Conservation (phyloP, 208 protist species). For the Leishmania major region DNA sequence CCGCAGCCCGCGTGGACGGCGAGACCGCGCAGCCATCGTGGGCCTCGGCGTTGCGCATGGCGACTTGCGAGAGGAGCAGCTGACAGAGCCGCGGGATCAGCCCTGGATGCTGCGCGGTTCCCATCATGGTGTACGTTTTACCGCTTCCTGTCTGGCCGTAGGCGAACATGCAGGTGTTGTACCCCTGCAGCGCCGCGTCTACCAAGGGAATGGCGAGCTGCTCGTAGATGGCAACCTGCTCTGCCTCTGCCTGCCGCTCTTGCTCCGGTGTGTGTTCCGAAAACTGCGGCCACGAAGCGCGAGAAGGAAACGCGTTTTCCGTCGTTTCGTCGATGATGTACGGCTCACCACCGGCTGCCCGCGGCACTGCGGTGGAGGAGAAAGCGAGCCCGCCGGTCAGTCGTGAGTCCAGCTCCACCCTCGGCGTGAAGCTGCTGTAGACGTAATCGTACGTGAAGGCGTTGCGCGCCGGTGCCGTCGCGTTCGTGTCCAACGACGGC, state of each 20-base stretch:
- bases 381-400: neutral
- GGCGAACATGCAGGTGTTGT: constrained; percentile 89
- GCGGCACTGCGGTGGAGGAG: neutral
- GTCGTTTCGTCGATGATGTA: constrained; percentile 12
- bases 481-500: neutral
- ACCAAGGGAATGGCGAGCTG: constrained; percentile 51
- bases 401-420: constrained; percentile 35
- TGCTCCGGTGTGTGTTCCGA: constrained; percentile 13
- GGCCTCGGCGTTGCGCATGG: constrained; percentile 9
- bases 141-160: constrained; percentile 92
- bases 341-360: neutral
- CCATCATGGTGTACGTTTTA: constrained; percentile 95
- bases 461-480: constrained; percentile 14
- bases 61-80: constrained; percentile 53
- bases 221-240: constrained; percentile 59
- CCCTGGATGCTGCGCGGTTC: constrained; percentile 63
- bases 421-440: constrained; percentile 61
- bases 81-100: constrained; percentile 74
- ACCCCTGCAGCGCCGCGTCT: constrained; percentile 52
- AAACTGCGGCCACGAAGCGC: neutral
- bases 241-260: constrained; percentile 46
- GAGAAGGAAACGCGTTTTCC: neutral
- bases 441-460: constrained; percentile 70
- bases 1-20: neutral
- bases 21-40: neutral